A percentile compares a stretch with the other conserved stretches of the same genome.
Evolutionary conservation across 257 asterid species (phyloP).

Genomic region (Ilex asprella): DNA sequence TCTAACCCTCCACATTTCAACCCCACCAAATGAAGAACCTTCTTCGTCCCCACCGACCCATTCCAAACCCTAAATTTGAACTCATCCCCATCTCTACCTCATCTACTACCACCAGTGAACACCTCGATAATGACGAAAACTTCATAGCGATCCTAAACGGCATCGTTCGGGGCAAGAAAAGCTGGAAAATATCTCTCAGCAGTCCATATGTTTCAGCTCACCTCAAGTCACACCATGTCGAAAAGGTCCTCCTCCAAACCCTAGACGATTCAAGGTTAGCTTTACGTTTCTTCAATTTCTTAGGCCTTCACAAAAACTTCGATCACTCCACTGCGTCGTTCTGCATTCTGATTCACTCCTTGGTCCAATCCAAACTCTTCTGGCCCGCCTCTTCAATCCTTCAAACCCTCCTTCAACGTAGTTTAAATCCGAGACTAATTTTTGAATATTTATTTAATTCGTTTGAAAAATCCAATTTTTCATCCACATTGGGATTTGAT

Average conservation of each 20-base stretch:
- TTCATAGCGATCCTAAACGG: slow-evolving; percentile 48
- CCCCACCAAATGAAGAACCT: slow-evolving; percentile 16
- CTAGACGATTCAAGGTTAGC: slow-evolving; percentile 65
- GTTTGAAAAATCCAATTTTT: slow-evolving; percentile 36
- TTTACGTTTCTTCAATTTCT: slow-evolving; percentile 86
- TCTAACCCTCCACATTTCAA: no score
- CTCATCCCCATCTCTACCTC: background rate
- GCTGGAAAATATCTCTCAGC: slow-evolving; percentile 54
- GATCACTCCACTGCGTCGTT: slow-evolving; percentile 72
- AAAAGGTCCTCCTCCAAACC: slow-evolving; percentile 49
- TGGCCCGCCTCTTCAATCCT: slow-evolving; percentile 92
- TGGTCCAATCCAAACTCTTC: slow-evolving; percentile 62
- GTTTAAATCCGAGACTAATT: slow-evolving; percentile 33
- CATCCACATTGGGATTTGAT: slow-evolving; percentile 64
- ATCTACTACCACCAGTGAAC: background rate
- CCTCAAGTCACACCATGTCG: slow-evolving; percentile 53
- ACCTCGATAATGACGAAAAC: slow-evolving; percentile 44
- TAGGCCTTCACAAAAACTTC: slow-evolving; percentile 76
- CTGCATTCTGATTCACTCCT: slow-evolving; percentile 68
- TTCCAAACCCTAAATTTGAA: background rate
- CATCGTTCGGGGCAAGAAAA: slow-evolving; percentile 57
- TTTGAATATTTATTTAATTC: slow-evolving; percentile 45
- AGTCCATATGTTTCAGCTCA: slow-evolving; percentile 37
- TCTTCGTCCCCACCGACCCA: slow-evolving; percentile 17
- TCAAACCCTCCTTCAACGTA: slow-evolving; percentile 66